Evolutionary conservation across 1,284 basidiomycete species (phyloP), one percentile per base, ranked within the genome.

Genomic region (Irpex sp.): DNA sequence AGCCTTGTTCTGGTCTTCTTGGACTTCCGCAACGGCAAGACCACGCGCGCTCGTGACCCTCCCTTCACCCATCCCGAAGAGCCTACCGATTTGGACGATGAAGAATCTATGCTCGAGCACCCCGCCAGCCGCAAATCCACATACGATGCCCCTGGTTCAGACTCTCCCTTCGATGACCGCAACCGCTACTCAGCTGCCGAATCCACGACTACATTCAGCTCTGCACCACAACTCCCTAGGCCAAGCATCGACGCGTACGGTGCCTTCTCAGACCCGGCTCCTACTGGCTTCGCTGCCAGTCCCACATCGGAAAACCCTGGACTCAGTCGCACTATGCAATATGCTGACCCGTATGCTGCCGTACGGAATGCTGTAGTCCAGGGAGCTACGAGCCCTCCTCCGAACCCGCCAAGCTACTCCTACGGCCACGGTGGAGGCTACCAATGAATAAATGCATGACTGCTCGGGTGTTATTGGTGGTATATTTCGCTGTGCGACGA

Each of bases 241-340:
- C 86, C 85, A 4, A 92, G 90, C 67, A 85, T 94, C 75, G 93
- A 95, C 69, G 87, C 86, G 6, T 94, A 95, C 69, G 93, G 93
- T 57, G 93, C 93, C 17, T 95, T 95, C 76, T 89, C 87, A 0
- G 91, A 93, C 71, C 91, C 91, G 35, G 83, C 89, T 0, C 91
- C 92, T 0, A 83, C 78, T 65, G 92, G 92, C 17, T 90, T 84
- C 71, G 64, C 31, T 70, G 77, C 47, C 69, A 76, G 6, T 77
- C 75, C 51, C 75, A 75, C 82, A 72, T 66, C 75, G 72, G 68
- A 71, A 35, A 75, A 75, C 0, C 83, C 86, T 26, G 78, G 83
- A 19, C 78, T 93, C 39, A 94, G 92, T 74, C 79, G 93, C 69
- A 95, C 93, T 59, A 94, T 95, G 93, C 88, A 93, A 76, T 93